phyloP scores from a whole-genome alignment of 208 protist species.

The Cochliopodium minus region DNA sequence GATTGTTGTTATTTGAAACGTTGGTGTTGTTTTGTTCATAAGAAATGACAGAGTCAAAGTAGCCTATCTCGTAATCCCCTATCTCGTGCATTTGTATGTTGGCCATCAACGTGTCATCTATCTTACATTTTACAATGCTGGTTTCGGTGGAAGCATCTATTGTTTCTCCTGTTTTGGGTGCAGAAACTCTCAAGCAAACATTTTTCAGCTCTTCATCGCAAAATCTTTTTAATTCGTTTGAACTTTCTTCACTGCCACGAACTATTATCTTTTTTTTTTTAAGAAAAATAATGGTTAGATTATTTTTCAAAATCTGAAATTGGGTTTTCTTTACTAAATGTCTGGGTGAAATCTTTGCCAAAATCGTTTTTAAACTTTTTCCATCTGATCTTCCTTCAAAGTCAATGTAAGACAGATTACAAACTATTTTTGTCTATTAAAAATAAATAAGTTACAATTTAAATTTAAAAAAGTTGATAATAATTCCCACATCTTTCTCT shows the following conservation, averaged over 20 bases:
- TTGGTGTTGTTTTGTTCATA: neutral
- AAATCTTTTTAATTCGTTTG: neutral
- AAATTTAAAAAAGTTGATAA: no score
- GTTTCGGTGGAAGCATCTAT: neutral
- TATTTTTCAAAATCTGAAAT: no score
- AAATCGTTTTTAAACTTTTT: neutral
- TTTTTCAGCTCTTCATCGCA: neutral
- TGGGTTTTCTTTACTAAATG: no score
- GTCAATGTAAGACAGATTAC: neutral
- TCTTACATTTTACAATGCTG: neutral
- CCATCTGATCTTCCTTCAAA: constrained; percentile 2
- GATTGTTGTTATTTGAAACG: no score
- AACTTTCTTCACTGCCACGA: neutral
- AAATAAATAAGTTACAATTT: no score
- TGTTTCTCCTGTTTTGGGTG: neutral
- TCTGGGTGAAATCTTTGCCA: neutral
- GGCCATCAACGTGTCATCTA: neutral
- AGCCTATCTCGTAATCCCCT: neutral
- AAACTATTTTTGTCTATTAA: no score
- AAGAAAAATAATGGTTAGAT: no score
- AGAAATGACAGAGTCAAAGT: neutral
- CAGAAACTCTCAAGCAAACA: neutral
- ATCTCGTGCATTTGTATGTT: neutral
- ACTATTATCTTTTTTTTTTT: no score
- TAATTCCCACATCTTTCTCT: no score